Evolutionary conservation across 306 rosid species (phyloP).

Genomic region (Carpinus viminea): DNA sequence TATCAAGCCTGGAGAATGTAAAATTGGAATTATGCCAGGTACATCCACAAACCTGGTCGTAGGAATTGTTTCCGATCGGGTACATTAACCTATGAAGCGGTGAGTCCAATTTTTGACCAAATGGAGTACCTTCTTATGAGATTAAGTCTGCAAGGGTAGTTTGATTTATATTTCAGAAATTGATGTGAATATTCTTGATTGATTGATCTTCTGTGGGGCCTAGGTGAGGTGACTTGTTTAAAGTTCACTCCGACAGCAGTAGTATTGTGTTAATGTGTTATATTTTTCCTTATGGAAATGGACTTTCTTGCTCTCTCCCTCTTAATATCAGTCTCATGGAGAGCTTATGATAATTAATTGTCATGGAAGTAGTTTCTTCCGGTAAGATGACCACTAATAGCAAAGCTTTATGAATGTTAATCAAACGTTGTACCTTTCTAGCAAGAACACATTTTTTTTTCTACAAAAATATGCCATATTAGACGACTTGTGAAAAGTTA

Average conservation of each 20-base stretch:
- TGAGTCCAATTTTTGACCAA: constrained; percentile 43
- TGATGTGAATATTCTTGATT: background rate
- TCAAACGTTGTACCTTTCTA: background rate
- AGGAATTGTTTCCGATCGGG: constrained; percentile 99
- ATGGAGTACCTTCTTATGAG: background rate
- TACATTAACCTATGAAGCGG: constrained; percentile 98
- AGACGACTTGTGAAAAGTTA: background rate
- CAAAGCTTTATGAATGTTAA: background rate
- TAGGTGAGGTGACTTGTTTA: background rate
- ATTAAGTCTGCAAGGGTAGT: constrained; percentile 2
- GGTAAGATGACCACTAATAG: background rate
- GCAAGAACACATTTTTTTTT: background rate
- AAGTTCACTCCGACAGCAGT: background rate
- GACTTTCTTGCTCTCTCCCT: background rate
- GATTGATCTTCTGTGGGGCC: background rate
- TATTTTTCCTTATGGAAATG: background rate
- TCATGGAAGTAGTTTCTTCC: background rate
- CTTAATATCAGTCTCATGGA: background rate
- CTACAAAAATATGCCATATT: background rate
- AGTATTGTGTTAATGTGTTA: background rate
- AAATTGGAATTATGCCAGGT: constrained; percentile 99
- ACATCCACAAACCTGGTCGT: constrained; percentile 98
- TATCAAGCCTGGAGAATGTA: constrained; percentile 99
- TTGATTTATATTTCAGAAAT: background rate
- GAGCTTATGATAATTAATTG: background rate